Base-by-base conservation (phyloP, 305 asterid species). In the Plantago lanceolata region DNA sequence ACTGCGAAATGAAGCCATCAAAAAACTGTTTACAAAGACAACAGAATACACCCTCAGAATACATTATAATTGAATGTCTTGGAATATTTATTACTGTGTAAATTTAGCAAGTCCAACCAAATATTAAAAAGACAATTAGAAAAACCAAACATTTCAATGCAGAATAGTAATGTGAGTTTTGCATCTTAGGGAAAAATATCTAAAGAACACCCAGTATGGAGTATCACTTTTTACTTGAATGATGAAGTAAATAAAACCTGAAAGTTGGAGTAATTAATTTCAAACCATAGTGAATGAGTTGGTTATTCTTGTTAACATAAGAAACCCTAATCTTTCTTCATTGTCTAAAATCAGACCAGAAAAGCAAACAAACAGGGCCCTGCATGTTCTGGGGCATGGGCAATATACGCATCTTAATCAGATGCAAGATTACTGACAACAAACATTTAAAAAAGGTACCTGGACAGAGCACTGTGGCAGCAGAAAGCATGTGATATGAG, bases 1-100 rank as follows among this genome's bases (percentile, higher is more conserved):
- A 78, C 96, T 87, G 92, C 81, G 83, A 84, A 79, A 79, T 70
- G 95, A 90, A 82, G 92, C 89, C 88, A 86, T 85, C 82, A 85
- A 79, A 78, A 75, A 87, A 82, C 94, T 87, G 94, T 73, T 81
- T 75, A 73, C 86, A 76, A 50, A 83, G 74, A 82, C 83, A 71
- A 74, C 61, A 77, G 66, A 58, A 66, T 63, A 59, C 19, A 29
- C 55, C 67, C 76, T 80, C 73, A 81, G 86, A 73, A 70, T 57
- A 68, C 68, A 40, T 40, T 64, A 66, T 64, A 68, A 50, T 33
- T 35, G 65, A 61, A 52, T 20, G 68, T 40, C 45, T 40, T 40
- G 2, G 9, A 40, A 40, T 40, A 9, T 40, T 40, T 40, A 11
- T 12, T 40, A 8, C 12, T 40, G 56, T 37, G 57, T 44, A 59